These are phyloP conservation scores for Herpetomonas muscarum DNA, from an alignment of 208 protist genomes.

Conservation along the genomic window DNA sequence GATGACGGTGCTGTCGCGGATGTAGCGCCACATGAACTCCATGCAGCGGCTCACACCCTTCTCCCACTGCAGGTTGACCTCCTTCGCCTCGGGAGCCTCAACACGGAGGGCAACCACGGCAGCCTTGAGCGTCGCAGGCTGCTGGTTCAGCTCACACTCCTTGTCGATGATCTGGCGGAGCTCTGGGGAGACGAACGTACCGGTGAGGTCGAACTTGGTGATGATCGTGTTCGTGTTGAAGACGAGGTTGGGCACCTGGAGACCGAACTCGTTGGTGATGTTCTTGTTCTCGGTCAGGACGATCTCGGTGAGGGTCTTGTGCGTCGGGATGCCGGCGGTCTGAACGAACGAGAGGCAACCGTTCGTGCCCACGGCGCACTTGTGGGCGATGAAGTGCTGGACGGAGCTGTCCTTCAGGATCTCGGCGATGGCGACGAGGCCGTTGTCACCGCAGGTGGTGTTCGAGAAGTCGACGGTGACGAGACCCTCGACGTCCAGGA, in stretches of 20 bases:
- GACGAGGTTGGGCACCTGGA: conserved; percentile 28
- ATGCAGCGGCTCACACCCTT: conserved; percentile 41
- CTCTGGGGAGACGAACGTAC: conserved; percentile 52
- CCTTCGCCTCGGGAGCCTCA: conserved; percentile 34
- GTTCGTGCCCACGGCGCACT: conserved; percentile 44
- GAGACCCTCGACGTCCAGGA: conserved; percentile 33
- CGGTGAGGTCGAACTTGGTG: conserved; percentile 41
- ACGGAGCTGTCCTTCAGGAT: conserved; percentile 49
- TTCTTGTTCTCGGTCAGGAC: conserved; percentile 55
- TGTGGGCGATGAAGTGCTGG: conserved; percentile 30
- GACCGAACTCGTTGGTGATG: conserved; percentile 49
- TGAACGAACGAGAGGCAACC: conserved; percentile 53
- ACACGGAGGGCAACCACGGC: conserved; percentile 50
- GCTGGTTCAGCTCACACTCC: conserved; percentile 74
- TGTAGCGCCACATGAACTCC: conserved; percentile 49
- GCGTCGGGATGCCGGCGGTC: conserved; percentile 31
- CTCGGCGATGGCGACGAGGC: conserved; percentile 32
- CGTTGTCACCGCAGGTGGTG: conserved; percentile 36
- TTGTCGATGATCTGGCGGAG: conserved; percentile 31
- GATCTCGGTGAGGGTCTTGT: conserved; percentile 36
- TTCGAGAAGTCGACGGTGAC: conserved; percentile 54
- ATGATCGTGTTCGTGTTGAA: conserved; percentile 67
- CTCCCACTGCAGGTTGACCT: conserved; percentile 83
- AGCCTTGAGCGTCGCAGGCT: conserved; percentile 60
- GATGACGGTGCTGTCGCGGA: conserved; percentile 52